Conservation (phyloP, 305 asterid species). For the Fraxinus velutina region DNA sequence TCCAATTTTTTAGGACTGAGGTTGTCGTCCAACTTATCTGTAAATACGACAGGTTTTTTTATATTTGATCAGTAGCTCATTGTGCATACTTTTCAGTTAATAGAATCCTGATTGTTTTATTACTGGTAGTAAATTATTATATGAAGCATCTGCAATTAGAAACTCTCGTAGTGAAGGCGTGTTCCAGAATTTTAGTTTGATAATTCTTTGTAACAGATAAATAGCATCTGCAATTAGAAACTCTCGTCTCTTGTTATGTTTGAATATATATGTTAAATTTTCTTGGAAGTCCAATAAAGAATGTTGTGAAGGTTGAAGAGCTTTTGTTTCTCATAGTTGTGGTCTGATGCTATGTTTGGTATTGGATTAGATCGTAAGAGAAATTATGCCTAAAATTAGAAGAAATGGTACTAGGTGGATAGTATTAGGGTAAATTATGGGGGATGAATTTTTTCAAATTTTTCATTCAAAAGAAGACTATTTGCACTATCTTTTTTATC, state of each 20-base stretch:
- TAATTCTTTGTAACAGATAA: conserved; percentile 24
- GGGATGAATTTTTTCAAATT: neutral
- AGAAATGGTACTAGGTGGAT: neutral
- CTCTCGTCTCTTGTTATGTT: neutral
- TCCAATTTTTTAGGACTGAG: neutral
- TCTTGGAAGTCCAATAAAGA: neutral
- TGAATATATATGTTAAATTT: conserved; percentile 9
- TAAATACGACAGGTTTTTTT: neutral
- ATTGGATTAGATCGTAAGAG: neutral
- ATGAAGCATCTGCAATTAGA: conserved; percentile 18
- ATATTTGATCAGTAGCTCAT: neutral
- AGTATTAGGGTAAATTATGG: neutral
- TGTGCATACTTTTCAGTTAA: neutral
- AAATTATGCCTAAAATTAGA: neutral
- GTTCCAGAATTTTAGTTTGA: neutral
- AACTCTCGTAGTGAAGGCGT: neutral
- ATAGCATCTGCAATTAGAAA: neutral
- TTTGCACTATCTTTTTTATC: neutral
- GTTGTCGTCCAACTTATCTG: neutral
- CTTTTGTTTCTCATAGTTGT: neutral
- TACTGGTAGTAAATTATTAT: conserved; percentile 13
- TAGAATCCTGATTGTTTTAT: conserved; percentile 17
- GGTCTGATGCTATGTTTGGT: neutral
- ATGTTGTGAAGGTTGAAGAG: neutral
- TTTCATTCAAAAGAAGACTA: neutral